These are phyloP conservation scores for Kewa caespitosa DNA, from an alignment of 179 eudicot genomes.

Conservation along the genomic window DNA sequence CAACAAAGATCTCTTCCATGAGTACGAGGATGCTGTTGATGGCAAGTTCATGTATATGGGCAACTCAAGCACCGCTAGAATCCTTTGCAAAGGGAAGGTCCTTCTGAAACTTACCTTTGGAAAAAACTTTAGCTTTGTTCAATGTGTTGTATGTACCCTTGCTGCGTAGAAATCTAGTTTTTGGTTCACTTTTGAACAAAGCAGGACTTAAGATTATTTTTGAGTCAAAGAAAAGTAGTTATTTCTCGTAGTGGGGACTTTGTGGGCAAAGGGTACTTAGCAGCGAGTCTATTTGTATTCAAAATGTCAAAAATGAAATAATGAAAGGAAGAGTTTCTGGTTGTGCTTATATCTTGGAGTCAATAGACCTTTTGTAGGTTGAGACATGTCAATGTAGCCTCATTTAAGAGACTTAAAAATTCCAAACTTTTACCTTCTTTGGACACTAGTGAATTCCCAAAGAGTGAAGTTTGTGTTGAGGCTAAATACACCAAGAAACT, in stretches of 20 bases:
- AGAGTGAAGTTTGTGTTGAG: background rate
- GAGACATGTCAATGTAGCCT: too few relatives aligned
- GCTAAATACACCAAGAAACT: background rate
- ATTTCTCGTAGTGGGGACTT: background rate
- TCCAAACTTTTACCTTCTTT: too few relatives aligned
- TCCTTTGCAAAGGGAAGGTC: background rate
- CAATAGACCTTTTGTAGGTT: too few relatives aligned
- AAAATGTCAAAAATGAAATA: background rate
- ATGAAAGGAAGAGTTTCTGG: too few relatives aligned
- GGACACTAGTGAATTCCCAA: too few relatives aligned
- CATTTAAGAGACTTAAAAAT: too few relatives aligned
- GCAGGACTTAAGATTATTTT: background rate
- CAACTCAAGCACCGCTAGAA: background rate
- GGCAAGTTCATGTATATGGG: background rate
- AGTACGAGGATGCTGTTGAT: background rate
- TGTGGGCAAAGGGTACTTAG: conserved; percentile 5
- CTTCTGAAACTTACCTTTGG: background rate
- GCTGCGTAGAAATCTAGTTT: conserved; percentile 2
- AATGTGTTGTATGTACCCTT: background rate
- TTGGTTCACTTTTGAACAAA: background rate
- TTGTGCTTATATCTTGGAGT: too few relatives aligned
- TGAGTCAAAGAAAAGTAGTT: background rate
- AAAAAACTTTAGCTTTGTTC: background rate
- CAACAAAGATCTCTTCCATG: background rate
- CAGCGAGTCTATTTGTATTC: background rate